These are phyloP conservation scores for Melampsora abietis-canadensis DNA, from an alignment of 1,284 basidiomycete genomes.

Conservation along the genomic window DNA sequence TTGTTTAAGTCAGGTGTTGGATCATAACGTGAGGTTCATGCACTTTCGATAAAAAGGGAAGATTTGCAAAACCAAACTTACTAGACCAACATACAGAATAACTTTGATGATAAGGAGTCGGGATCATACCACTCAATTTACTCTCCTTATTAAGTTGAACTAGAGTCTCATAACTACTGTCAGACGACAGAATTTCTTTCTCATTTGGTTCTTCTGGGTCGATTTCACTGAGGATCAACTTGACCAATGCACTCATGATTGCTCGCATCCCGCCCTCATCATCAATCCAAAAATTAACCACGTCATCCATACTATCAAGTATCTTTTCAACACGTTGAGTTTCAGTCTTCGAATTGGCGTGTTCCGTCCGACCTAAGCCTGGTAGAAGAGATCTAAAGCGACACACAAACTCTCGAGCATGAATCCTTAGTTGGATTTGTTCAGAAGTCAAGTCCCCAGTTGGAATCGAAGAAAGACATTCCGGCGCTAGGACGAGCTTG, in stretches of 20 bases:
- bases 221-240: conserved; percentile 23
- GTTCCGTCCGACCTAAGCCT: conserved; percentile 31
- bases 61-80: conserved; percentile 11
- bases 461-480: conserved; percentile 9
- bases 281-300: conserved; percentile 44
- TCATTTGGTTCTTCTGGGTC: not conserved
- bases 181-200: conserved; percentile 12
- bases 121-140: conserved; percentile 4
- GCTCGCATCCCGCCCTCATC: conserved; percentile 43
- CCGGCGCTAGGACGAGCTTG: conserved; percentile 22
- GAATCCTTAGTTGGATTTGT: conserved; percentile 25
- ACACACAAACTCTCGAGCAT: conserved; percentile 41
- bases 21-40: not conserved
- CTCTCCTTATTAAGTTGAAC: conserved; percentile 34
- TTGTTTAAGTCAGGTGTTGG: not conserved
- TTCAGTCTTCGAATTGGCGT: conserved; percentile 15
- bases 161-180: conserved; percentile 13
- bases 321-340: conserved; percentile 35
- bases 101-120: conserved; percentile 22
- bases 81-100: conserved; percentile 35
- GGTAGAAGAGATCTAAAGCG: conserved; percentile 37
- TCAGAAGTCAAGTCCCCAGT: conserved; percentile 26
- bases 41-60: not conserved
- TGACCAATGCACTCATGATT: conserved; percentile 28
- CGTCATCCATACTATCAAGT: conserved; percentile 42